Percentiles rank a stretch among this genome's conserved stretches.
Evolutionary conservation across 768 basidiomycete species (phyloP).

Genomic region (Mycena latifolia): DNA sequence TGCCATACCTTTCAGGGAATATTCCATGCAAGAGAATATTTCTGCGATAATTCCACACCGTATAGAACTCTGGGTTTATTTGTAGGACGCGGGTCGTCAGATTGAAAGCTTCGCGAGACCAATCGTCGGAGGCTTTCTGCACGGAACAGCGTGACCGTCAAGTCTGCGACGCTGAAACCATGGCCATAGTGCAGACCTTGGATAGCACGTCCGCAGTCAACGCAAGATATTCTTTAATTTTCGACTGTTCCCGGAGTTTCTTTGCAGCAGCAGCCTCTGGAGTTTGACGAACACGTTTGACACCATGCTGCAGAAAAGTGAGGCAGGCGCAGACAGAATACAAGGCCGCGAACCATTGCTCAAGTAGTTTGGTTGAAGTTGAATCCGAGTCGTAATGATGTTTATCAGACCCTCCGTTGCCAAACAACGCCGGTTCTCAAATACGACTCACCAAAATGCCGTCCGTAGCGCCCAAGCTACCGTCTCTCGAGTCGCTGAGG

Average conservation of each 20-base stretch:
- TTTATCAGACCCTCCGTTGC: neutral
- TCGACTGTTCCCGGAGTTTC: slow-evolving; percentile 77
- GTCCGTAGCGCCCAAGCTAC: slow-evolving; percentile 64
- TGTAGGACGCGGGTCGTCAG: slow-evolving; percentile 83
- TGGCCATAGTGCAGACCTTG: slow-evolving; percentile 59
- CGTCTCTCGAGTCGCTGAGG: slow-evolving; percentile 62
- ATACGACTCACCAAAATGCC: slow-evolving; percentile 65
- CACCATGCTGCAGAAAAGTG: slow-evolving; percentile 67
- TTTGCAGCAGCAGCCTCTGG: slow-evolving; percentile 74
- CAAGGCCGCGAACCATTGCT: slow-evolving; percentile 39
- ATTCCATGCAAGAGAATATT: slow-evolving; percentile 79
- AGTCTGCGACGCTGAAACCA: slow-evolving; percentile 24
- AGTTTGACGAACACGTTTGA: slow-evolving; percentile 72
- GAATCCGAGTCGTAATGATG: neutral
- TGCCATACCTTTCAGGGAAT: slow-evolving; percentile 72
- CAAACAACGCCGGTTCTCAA: slow-evolving; percentile 9
- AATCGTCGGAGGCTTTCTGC: slow-evolving; percentile 80
- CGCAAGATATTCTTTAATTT: slow-evolving; percentile 81
- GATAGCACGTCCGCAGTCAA: slow-evolving; percentile 73
- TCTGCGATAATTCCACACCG: slow-evolving; percentile 95
- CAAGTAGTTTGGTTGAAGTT: neutral
- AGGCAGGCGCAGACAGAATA: slow-evolving; percentile 11
- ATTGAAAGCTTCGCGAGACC: slow-evolving; percentile 80
- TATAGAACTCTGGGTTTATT: slow-evolving; percentile 95
- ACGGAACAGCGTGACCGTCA: slow-evolving; percentile 10